Conservation (phyloP, 2,329 filamentous ascomycete species). For the Fusarium sp. region DNA sequence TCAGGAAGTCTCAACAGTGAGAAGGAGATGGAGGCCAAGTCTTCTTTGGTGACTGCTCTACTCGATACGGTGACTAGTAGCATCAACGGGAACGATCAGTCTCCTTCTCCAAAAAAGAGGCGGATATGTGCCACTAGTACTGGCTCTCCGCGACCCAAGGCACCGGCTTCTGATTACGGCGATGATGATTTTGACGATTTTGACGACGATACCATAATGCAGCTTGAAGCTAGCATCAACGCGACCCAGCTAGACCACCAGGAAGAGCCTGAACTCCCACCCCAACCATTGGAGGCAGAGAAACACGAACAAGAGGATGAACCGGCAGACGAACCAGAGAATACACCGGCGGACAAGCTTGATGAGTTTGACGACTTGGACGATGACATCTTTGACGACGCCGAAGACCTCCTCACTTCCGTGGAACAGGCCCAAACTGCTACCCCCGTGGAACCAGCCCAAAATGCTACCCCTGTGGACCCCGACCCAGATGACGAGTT, state of each 20-base stretch:
- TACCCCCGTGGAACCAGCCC: neutral
- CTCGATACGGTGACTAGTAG: constrained; percentile 73
- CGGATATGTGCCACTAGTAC: constrained; percentile 35
- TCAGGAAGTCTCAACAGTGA: constrained; percentile 48
- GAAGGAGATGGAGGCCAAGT: constrained; percentile 61
- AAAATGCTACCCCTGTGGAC: neutral
- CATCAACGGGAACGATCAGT: constrained; percentile 58
- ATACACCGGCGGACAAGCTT: neutral
- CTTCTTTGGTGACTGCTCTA: constrained; percentile 70
- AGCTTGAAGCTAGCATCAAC: constrained; percentile 61
- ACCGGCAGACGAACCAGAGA: neutral
- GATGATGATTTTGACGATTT: constrained; percentile 70
- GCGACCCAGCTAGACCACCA: constrained; percentile 43
- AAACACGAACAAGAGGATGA: neutral
- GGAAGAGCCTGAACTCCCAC: neutral
- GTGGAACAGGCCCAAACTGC: constrained; percentile 31
- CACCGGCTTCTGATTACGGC: constrained; percentile 58
- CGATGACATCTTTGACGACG: constrained; percentile 68
- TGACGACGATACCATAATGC: constrained; percentile 70
- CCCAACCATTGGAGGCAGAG: neutral
- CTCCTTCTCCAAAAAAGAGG: constrained; percentile 60
- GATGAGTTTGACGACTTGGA: constrained; percentile 76
- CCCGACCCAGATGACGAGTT: constrained; percentile 48
- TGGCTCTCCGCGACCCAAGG: constrained; percentile 38
- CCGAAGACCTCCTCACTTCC: constrained; percentile 49